These are phyloP conservation scores for Hypericum androsaemum DNA, from an alignment of 345 rosid genomes.

Conservation along the genomic window DNA sequence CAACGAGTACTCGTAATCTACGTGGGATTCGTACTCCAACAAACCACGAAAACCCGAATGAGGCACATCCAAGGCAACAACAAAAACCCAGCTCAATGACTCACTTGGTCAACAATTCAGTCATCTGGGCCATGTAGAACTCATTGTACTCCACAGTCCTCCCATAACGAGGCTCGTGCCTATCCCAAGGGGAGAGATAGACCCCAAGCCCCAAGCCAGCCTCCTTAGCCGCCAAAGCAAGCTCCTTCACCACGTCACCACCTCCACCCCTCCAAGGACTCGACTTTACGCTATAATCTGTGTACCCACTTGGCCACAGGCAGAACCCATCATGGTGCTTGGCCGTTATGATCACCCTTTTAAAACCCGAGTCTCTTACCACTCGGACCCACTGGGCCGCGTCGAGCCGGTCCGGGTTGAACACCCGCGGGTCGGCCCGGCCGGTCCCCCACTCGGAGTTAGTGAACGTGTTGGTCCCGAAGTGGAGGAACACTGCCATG, in stretches of 20 bases:
- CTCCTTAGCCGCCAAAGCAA: conserved; percentile 51
- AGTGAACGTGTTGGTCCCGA: conserved; percentile 85
- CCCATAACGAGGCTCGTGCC: conserved; percentile 63
- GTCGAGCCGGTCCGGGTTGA: conserved; percentile 53
- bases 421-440: conserved; percentile 50
- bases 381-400: conserved; percentile 76
- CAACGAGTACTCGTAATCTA: no score
- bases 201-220: conserved; percentile 56
- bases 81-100: neutral
- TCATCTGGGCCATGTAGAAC: conserved; percentile 76
- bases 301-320: conserved; percentile 72
- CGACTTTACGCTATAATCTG: conserved; percentile 63
- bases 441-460: conserved; percentile 88
- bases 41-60: neutral
- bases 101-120: conserved; percentile 73
- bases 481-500: conserved; percentile 75
- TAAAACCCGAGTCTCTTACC: conserved; percentile 63
- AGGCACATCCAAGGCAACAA: neutral
- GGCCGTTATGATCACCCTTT: conserved; percentile 65
- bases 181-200: conserved; percentile 92
- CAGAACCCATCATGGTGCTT: conserved; percentile 98
- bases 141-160: conserved; percentile 78
- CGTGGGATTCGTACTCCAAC: neutral
- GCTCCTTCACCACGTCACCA: conserved; percentile 65
- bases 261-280: conserved; percentile 53